phyloP scores from a whole-genome alignment of 1,284 basidiomycete species.

The Pterulicium gracile region DNA sequence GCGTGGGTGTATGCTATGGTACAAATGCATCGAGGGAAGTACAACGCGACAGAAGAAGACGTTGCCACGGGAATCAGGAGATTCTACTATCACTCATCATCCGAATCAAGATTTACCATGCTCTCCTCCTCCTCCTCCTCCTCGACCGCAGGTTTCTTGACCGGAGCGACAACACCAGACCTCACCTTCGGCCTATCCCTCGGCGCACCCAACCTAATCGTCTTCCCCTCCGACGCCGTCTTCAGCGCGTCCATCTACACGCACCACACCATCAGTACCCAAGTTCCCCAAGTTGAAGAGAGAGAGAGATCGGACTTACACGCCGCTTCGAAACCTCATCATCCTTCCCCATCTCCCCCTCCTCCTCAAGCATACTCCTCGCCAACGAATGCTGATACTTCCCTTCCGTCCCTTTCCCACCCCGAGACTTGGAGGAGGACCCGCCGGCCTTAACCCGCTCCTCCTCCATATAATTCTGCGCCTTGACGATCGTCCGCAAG shows the following conservation, averaged over 20 bases:
- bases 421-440: constrained; percentile 14
- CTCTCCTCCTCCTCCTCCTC: background rate
- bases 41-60: too few species aligned
- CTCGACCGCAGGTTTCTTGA: constrained; percentile 2
- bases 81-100: too few species aligned
- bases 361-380: constrained; percentile 18
- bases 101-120: constrained; percentile 10
- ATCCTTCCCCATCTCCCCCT: constrained; percentile 14
- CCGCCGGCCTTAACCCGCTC: constrained; percentile 25
- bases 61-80: too few species aligned
- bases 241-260: constrained; percentile 46
- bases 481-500: constrained; percentile 46
- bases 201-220: constrained; percentile 40
- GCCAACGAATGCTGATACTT: constrained; percentile 17
- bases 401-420: constrained; percentile 13
- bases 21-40: too few species aligned
- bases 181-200: constrained; percentile 41
- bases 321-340: constrained; percentile 6
- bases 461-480: constrained; percentile 17
- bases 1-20: too few species aligned
- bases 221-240: constrained; percentile 32
- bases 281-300: too few species aligned
- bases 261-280: constrained; percentile 41
- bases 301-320: constrained; percentile 2
- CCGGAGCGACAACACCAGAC: constrained; percentile 34